These are phyloP conservation scores for Lepiota venenata DNA, from an alignment of 768 basidiomycete species.

Conservation along the genomic window DNA sequence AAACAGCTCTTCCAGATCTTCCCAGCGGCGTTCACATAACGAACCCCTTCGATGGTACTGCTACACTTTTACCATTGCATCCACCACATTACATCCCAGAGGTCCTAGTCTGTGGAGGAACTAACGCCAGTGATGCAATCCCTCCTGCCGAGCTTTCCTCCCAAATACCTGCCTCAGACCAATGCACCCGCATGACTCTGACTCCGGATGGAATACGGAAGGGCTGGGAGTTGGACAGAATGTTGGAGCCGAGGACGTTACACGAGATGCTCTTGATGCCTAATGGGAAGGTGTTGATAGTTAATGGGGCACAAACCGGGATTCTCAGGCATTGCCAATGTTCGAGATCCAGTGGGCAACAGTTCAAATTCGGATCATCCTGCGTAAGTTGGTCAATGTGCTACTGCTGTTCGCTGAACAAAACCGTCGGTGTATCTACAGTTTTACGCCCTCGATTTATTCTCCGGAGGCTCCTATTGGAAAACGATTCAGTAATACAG, in stretches of 20 bases:
- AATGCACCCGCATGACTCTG: constrained; percentile 40
- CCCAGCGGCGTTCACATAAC: constrained; percentile 42
- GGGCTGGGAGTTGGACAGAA: constrained; percentile 44
- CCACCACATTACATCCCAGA: constrained; percentile 40
- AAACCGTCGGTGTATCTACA: neutral
- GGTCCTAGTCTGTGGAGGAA: constrained; percentile 45
- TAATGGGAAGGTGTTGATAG: constrained; percentile 40
- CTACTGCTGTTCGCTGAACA: neutral
- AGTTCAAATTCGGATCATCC: constrained; percentile 28
- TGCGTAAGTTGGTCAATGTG: constrained; percentile 17
- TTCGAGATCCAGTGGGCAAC: constrained; percentile 22
- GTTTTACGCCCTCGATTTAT: constrained; percentile 44
- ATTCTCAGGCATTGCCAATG: constrained; percentile 36
- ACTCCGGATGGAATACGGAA: constrained; percentile 37
- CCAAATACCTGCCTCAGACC: constrained; percentile 38
- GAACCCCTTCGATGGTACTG: constrained; percentile 36
- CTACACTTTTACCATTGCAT: constrained; percentile 32
- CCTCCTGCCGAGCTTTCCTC: constrained; percentile 29
- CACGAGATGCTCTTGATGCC: constrained; percentile 37
- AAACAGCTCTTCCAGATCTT: constrained; percentile 36
- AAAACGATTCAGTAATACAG: constrained; percentile 41
- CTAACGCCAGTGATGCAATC: constrained; percentile 30
- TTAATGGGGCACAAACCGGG: constrained; percentile 41
- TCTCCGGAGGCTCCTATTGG: constrained; percentile 41
- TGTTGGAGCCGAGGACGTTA: constrained; percentile 40